Conservation (phyloP, 1,284 basidiomycete genomes). For the Ustilago bromivora region DNA sequence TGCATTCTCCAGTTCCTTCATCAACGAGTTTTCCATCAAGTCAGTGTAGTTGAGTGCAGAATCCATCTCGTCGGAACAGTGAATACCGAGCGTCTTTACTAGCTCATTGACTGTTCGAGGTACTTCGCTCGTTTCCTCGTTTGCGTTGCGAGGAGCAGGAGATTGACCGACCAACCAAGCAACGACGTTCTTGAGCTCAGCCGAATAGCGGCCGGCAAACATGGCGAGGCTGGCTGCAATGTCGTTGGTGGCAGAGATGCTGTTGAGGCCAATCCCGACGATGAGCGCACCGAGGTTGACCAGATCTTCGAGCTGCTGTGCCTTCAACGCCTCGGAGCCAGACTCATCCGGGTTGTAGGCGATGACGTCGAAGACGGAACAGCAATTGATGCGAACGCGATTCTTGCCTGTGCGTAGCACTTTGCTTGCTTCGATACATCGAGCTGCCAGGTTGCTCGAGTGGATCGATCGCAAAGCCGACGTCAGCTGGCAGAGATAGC, state of each 20-base stretch:
- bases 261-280: conserved; percentile 82
- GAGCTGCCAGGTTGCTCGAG: conserved; percentile 82
- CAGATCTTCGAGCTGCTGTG: conserved; percentile 83
- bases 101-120: conserved; percentile 81
- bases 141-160: conserved; percentile 17
- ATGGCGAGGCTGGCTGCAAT: conserved; percentile 82
- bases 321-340: conserved; percentile 38
- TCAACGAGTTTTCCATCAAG: conserved; percentile 83
- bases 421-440: conserved; percentile 88
- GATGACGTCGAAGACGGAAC: conserved; percentile 67
- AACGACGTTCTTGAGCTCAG: conserved; percentile 84
- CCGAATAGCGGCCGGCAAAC: conserved; percentile 80
- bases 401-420: conserved; percentile 90
- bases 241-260: conserved; percentile 75
- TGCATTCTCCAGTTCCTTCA: conserved; percentile 95
- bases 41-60: conserved; percentile 83
- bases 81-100: conserved; percentile 81
- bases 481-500: conserved; percentile 90
- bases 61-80: conserved; percentile 84
- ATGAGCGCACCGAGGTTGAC: conserved; percentile 86
- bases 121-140: conserved; percentile 24
- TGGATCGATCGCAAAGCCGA: conserved; percentile 88
- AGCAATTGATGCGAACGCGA: conserved; percentile 71
- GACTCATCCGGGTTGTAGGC: conserved; percentile 54
- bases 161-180: conserved; percentile 78